Conservation (phyloP, 2,329 filamentous ascomycete species). For the Sclerotinia subarctica region DNA sequence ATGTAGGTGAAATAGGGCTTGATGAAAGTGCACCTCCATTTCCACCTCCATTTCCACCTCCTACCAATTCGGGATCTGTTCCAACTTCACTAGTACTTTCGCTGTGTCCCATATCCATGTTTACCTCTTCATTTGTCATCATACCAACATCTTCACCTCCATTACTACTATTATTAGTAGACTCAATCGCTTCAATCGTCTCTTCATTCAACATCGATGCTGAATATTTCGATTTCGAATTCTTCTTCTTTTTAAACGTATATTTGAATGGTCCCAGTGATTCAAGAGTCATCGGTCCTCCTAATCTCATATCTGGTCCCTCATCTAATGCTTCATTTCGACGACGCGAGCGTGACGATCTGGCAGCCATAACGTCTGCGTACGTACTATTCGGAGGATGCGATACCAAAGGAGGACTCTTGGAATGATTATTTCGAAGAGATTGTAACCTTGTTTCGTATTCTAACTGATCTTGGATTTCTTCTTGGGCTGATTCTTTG, state of each 20-base stretch:
- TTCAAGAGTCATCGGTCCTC: conserved; percentile 22
- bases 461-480: conserved; percentile 20
- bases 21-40: background rate
- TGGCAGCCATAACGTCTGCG: conserved; percentile 24
- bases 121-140: background rate
- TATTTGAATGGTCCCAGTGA: conserved; percentile 25
- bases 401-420: background rate
- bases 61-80: conserved; percentile 17
- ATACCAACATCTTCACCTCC: background rate
- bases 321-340: conserved; percentile 14
- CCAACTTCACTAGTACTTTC: conserved; percentile 14
- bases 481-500: conserved; percentile 19
- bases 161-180: background rate
- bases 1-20: conserved; percentile 3
- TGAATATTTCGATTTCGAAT: conserved; percentile 13
- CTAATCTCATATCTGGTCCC: conserved; percentile 12
- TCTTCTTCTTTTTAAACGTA: conserved; percentile 24
- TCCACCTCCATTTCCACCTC: background rate
- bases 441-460: conserved; percentile 6
- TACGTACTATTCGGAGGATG: conserved; percentile 10
- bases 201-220: background rate
- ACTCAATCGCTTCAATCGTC: background rate
- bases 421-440: background rate
- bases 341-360: conserved; percentile 14
- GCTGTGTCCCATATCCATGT: background rate